These are phyloP conservation scores for Circinella minor DNA, from an alignment of 371 early-diverging fungal species.

Conservation along the genomic window DNA sequence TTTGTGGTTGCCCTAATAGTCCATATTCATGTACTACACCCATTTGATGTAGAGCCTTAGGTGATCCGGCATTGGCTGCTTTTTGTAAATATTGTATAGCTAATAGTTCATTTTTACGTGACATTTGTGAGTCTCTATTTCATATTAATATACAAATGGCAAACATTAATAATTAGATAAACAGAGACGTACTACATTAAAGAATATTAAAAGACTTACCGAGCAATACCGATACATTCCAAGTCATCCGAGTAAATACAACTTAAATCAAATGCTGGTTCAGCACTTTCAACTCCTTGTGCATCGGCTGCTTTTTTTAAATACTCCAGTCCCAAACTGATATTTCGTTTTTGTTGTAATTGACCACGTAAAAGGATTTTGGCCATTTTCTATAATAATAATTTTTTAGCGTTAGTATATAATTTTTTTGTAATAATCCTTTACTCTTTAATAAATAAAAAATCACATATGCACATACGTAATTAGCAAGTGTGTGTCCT, in stretches of 20 bases:
- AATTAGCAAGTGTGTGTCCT: slow-evolving; percentile 36
- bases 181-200: not conserved
- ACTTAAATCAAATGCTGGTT: slow-evolving; percentile 45
- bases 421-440: too few relatives aligned
- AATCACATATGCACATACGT: slow-evolving; percentile 19
- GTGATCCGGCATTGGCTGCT: slow-evolving; percentile 16
- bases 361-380: slow-evolving; percentile 24
- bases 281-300: slow-evolving; percentile 31
- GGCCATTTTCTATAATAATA: slow-evolving; percentile 28
- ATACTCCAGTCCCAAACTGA: slow-evolving; percentile 21
- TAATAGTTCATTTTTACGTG: slow-evolving; percentile 13
- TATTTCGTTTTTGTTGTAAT: slow-evolving; percentile 21
- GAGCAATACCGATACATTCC: slow-evolving; percentile 18
- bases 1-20: slow-evolving; percentile 16
- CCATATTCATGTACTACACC: slow-evolving; percentile 26
- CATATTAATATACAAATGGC: not conserved
- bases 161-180: not conserved
- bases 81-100: slow-evolving; percentile 24
- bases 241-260: slow-evolving; percentile 44
- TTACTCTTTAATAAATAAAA: too few relatives aligned
- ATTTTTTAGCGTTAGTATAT: not conserved
- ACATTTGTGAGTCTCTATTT: slow-evolving; percentile 15
- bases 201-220: not conserved
- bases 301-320: slow-evolving; percentile 29
- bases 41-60: slow-evolving; percentile 25